These are phyloP conservation scores for Micromonas pusilla DNA, from an alignment of 139 green algal species.

Conservation along the genomic window DNA sequence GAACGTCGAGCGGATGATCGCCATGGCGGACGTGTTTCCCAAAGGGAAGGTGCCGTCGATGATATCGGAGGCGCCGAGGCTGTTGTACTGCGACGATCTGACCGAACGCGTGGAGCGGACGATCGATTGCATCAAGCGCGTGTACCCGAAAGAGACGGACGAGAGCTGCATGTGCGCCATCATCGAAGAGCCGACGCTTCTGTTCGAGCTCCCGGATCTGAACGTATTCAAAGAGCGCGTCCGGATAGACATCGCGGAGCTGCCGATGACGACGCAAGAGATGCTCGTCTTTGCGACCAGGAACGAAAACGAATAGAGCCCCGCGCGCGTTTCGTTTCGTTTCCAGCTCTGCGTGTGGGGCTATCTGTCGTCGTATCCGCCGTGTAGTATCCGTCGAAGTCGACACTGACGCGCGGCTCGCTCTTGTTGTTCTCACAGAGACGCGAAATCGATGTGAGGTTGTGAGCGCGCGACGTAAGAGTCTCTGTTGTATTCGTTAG, in stretches of 20 bases:
- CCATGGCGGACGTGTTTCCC: background rate
- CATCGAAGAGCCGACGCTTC: constrained; percentile 1
- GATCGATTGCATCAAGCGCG: background rate
- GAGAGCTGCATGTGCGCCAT: constrained; percentile 4
- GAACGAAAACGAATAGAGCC: constrained; percentile 11
- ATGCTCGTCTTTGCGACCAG: constrained; percentile 13
- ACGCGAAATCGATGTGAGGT: too few relatives aligned
- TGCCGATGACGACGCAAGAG: constrained; percentile 16
- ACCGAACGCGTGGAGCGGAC: background rate
- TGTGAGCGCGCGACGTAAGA: too few relatives aligned
- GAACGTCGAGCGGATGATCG: background rate
- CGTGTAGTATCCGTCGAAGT: too few relatives aligned
- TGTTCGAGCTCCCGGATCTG: constrained; percentile 11
- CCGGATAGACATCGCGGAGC: constrained; percentile 10
- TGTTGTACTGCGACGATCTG: background rate
- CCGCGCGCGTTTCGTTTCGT: background rate
- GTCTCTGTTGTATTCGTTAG: too few relatives aligned
- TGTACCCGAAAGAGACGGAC: background rate
- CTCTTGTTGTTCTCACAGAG: too few relatives aligned
- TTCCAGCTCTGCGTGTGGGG: too few relatives aligned
- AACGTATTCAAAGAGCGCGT: background rate
- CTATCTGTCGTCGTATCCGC: background rate
- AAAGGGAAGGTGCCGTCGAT: background rate
- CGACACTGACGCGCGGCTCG: too few relatives aligned
- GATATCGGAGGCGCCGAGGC: constrained; percentile 3